phyloP scores from a whole-genome alignment of 2,329 filamentous ascomycete genomes.

The Endothia cerciana region DNA sequence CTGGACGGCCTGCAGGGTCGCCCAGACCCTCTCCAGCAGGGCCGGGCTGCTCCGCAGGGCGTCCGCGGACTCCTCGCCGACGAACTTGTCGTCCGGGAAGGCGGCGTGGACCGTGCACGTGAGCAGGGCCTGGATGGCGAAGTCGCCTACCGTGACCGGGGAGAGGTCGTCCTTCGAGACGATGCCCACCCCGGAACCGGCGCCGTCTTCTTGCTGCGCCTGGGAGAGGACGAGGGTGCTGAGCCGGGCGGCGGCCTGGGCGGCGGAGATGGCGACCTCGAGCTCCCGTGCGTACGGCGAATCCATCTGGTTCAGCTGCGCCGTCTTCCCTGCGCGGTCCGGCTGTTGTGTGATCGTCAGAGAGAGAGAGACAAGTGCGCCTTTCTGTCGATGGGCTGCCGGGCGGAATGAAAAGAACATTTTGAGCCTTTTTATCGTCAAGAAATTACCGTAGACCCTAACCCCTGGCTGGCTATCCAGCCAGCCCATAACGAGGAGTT shows the following conservation, averaged over 20 bases:
- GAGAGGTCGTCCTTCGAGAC: constrained; percentile 59
- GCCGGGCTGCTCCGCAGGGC: constrained; percentile 48
- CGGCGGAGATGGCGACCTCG: constrained; percentile 45
- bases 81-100: constrained; percentile 56
- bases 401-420: too few species aligned
- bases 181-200: constrained; percentile 49
- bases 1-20: constrained; percentile 22
- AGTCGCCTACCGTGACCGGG: constrained; percentile 63
- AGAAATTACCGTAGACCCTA: too few species aligned
- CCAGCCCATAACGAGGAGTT: too few species aligned
- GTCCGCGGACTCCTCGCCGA: constrained; percentile 59
- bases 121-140: constrained; percentile 61
- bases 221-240: constrained; percentile 37
- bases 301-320: constrained; percentile 41
- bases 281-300: constrained; percentile 49
- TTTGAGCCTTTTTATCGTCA: too few species aligned
- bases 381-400: too few species aligned
- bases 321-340: not conserved
- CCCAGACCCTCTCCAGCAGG: constrained; percentile 53
- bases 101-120: constrained; percentile 52
- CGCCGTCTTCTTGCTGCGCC: constrained; percentile 33
- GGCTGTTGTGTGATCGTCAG: too few species aligned
- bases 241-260: constrained; percentile 51
- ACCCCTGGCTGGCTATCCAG: too few species aligned
- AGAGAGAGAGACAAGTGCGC: too few species aligned